Evolutionary conservation across 805 yeast genomes (phyloP).

Genomic region (Pichia insulana): DNA sequence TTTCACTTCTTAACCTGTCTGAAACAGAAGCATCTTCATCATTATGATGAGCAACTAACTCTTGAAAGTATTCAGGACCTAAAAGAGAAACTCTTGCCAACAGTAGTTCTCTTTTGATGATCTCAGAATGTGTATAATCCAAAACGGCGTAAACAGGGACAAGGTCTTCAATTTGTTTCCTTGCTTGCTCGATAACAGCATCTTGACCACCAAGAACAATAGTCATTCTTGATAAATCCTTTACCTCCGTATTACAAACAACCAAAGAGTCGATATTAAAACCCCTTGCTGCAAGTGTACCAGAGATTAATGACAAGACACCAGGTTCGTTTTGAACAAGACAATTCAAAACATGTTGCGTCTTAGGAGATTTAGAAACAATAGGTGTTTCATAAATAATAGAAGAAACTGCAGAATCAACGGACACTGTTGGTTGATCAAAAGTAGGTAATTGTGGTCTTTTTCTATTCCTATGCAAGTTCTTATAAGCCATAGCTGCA

Average conservation of each 20-base stretch:
- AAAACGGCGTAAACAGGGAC: constrained; percentile 98
- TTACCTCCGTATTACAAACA: constrained; percentile 93
- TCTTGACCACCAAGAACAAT: constrained; percentile 91
- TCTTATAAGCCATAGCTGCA: constrained; percentile 90
- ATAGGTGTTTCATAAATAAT: constrained; percentile 87
- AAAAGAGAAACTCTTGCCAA: constrained; percentile 86
- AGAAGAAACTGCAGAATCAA: constrained; percentile 93
- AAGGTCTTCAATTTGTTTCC: constrained; percentile 95
- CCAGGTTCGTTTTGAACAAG: constrained; percentile 98
- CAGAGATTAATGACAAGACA: constrained; percentile 86
- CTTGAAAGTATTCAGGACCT: constrained; percentile 98
- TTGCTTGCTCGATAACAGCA: constrained; percentile 94
- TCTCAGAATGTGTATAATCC: constrained; percentile 85
- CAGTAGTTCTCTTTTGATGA: constrained; percentile 83
- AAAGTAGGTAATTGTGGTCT: constrained; percentile 89
- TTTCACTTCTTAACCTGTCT: constrained; percentile 33
- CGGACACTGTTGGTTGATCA: constrained; percentile 91
- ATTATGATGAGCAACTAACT: constrained; percentile 78
- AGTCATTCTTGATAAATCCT: constrained; percentile 94
- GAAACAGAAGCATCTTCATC: constrained; percentile 37
- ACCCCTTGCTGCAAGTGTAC: constrained; percentile 95
- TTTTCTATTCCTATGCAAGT: constrained; percentile 74
- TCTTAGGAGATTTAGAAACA: constrained; percentile 51
- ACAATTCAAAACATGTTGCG: constrained; percentile 90
- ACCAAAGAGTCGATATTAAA: constrained; percentile 96